Evolutionary conservation across 345 rosid species (phyloP), one percentile per base, ranked within the genome.

Genomic region (Brassica rapa): DNA sequence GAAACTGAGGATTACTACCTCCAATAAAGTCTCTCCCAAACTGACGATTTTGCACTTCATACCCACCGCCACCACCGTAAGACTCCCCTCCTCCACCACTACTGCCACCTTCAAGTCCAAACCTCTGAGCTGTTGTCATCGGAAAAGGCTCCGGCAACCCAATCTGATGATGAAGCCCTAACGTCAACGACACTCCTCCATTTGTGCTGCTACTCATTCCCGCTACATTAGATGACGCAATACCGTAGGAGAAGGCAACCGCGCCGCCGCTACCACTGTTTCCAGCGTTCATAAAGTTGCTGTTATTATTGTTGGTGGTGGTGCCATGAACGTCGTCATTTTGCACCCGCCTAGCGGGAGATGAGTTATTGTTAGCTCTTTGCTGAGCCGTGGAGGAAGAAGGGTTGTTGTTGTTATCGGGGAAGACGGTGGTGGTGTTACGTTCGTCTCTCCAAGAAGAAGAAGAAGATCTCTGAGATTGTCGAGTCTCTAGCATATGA

Each of bases 131-230:
- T 7, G 91, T 87, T 41, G 82, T 86, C 57, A 92, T 83, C 11
- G 90, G 88, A 55, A 84, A 90, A 3, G 97, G 84, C 86, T 92
- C 96, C 1, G 92, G 79, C 65, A 89, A 79, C 3, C 85, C 82
- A 29, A 92, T 90, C 87, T 90, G 94, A 84, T 89, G 93, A 84
- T 89, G 94, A 77, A 93, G 94, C 64, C 96, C 98, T 14, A 93
- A 86, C 6, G 94, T 93, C 72, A 93, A 82, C 56, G 98, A 89
- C 70, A 94, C 97, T n/a, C 89, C 78, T 35, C 76, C 82, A 56
- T 72, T 78, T 23, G 82, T 66, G 35, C 83, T 82, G 59, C 83
- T 90, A 55, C 85, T 86, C 78, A 79, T 67, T 32, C 71, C 74
- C 5, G 83, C 72, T 5, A 81, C 77, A 62, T 84, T 82, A 4